phyloP scores from a whole-genome alignment of 192 early-diverging fungal genomes.

The Coemansia sp. region DNA sequence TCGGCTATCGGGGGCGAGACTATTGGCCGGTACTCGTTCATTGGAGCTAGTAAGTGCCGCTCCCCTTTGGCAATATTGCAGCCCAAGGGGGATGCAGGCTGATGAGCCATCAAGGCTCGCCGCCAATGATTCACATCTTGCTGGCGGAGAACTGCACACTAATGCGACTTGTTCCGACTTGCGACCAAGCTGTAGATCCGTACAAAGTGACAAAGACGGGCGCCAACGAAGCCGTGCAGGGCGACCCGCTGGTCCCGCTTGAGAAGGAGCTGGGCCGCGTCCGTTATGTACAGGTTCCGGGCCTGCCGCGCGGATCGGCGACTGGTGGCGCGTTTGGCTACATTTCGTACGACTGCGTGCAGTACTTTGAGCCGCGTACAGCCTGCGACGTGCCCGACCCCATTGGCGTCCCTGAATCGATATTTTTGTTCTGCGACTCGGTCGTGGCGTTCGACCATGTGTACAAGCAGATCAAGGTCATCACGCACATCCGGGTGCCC shows the following conservation, averaged over 20 bases:
- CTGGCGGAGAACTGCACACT: too few relatives aligned
- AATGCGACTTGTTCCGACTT: too few relatives aligned
- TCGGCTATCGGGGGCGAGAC: conserved; percentile 91
- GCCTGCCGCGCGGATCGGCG: conserved; percentile 59
- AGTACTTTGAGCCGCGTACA: conserved; percentile 95
- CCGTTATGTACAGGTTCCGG: conserved; percentile 74
- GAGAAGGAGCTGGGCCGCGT: conserved; percentile 80
- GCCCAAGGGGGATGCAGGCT: too few relatives aligned
- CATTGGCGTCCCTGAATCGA: conserved; percentile 84
- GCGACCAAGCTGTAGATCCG: conserved; percentile 57
- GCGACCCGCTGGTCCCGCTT: conserved; percentile 82
- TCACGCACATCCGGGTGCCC: conserved; percentile 77
- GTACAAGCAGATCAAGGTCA: conserved; percentile 85
- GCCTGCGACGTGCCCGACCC: conserved; percentile 76
- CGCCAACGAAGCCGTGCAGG: conserved; percentile 59
- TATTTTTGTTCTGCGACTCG: conserved; percentile 94
- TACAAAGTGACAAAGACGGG: conserved; percentile 82
- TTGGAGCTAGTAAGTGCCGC: conserved; percentile 69
- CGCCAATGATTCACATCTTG: not conserved
- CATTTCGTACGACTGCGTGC: conserved; percentile 94
- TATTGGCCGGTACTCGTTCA: conserved; percentile 93
- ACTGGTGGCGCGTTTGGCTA: conserved; percentile 95
- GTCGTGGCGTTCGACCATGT: conserved; percentile 95
- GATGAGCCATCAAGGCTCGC: not conserved
- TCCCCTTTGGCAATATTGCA: not conserved